Evolutionary conservation across 192 early-diverging fungal species (phyloP), one percentile per base, ranked within the genome.

Genomic region (Backusella morwellensis): DNA sequence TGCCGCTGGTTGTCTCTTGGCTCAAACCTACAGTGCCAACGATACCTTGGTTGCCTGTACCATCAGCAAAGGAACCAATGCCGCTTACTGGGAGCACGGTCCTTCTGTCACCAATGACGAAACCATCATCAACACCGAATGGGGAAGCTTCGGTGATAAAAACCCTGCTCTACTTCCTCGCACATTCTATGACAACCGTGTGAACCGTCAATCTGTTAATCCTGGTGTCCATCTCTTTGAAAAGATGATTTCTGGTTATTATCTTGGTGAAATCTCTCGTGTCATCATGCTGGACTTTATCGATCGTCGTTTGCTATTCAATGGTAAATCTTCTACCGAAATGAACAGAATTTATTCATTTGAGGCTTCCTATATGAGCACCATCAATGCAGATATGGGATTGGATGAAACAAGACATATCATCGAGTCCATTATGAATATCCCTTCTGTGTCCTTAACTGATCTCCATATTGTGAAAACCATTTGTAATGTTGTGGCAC

Each of bases 81-180:
- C 94, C 40, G 95, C 96, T 7, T 99, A 98, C 85, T 91, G 93
- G 78, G 97, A 99, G 82, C 83, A 89, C 52, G 77, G 81, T 35
- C 35, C 76, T 79, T 82, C 84, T 40, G 74, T 87, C 36, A 26
- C 42, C 4, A 32, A 70, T 6, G 77, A 63, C 21, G 88, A 91
- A 70, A 96, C 97, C 93, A 90, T 95, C 78, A 91, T 98, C 82
- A 97, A 99, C 87, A 94, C 92, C 74, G 97, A 99, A 82, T 98
- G 96, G 97, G 96, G 97, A 50, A 92, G 92, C 9, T 97, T 95
- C 81, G 93, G 94, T 75, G 93, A 94, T 82, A 86, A 88, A 35
- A 88, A 93, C 83, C 77, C 89, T 42, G 68, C 80, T 32, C 84
- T 95, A 29, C 87, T 98, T 6, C 95, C 95, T 47, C 75, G 92